Evolutionary conservation across 805 yeast species (phyloP), one percentile per base, ranked within the genome.

Genomic region (Starmerella ratchasimensis): DNA sequence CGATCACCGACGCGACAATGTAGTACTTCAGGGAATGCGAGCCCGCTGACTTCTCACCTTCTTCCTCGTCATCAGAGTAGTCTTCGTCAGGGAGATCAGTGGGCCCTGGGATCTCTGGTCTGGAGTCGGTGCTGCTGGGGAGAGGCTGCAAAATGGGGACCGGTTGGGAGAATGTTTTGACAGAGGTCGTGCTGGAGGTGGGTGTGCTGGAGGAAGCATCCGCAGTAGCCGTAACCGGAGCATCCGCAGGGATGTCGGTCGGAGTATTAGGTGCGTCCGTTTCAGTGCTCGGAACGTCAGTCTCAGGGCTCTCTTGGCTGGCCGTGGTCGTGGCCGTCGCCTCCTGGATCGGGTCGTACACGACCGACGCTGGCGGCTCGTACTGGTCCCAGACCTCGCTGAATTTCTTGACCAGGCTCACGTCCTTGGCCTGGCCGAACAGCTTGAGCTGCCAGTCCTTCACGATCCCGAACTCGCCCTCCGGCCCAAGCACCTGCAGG

Each of bases 391-490:
- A 51, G n/a, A 35, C 48, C 16, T 48, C 51, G 29, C 49, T 43
- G 52, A 61, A 78, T 32, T 66, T 59, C 50, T 67, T 69, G 1
- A 80, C 82, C 56, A 72, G 69, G 11, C 69, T 51, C 1, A 75
- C 67, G 57, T 81, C 86, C 29, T 64, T 65, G 15, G 76, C 62
- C 56, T 78, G 88, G 19, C 98, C 98, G 66, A 80, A 90, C 11
- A 86, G 61, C 31, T 74, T 71, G 53, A 90, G 56, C 54, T 74
- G 77, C 93, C 94, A 90, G 50, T 69, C 63, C 31, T 68, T 59
- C 29, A 90, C 65, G 19, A 31, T 34, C 14, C 61, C 62, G 15
- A 33, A 33, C 4, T 42, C 44, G 6, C 56, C 62, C 15, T 54
- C 58, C 13, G 37, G 41, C 34, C 70, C 68, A n/a, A 56, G 52